A percentile compares a stretch with the other conserved stretches of the same genome.
Conservation (phyloP, 768 basidiomycete species). For the Tricholoma matsutake region DNA sequence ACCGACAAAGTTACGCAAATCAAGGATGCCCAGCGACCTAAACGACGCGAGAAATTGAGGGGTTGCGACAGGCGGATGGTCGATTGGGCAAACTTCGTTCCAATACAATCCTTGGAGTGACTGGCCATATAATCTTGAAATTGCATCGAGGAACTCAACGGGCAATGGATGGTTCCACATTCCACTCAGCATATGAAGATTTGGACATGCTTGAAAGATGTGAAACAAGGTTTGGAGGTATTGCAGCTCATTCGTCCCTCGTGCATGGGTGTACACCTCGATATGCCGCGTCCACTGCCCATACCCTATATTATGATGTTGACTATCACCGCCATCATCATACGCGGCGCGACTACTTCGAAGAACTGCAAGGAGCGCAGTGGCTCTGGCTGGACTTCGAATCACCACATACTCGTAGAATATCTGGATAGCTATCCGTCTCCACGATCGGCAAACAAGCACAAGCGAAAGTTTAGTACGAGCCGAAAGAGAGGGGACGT, state of each 20-base stretch:
- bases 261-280: constrained; percentile 44
- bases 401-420: constrained; percentile 46
- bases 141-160: constrained; percentile 38
- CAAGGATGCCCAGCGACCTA: constrained; percentile 39
- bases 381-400: constrained; percentile 42
- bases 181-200: constrained; percentile 43
- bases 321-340: neutral
- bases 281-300: constrained; percentile 49
- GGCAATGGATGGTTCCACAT: constrained; percentile 45
- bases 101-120: constrained; percentile 44
- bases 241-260: constrained; percentile 32
- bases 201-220: constrained; percentile 44
- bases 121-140: constrained; percentile 38
- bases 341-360: constrained; percentile 13
- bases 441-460: constrained; percentile 47
- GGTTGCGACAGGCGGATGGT: constrained; percentile 21
- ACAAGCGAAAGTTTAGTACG: constrained; percentile 50
- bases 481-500: constrained; percentile 43
- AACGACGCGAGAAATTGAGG: constrained; percentile 41
- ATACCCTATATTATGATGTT: constrained; percentile 21
- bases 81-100: constrained; percentile 30
- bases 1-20: constrained; percentile 41
- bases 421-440: constrained; percentile 37
- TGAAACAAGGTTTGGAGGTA: constrained; percentile 42
- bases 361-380: constrained; percentile 35